Evolutionary conservation across 176 grass and related monocot species (phyloP).

Genomic region (Musa troglodytarum): DNA sequence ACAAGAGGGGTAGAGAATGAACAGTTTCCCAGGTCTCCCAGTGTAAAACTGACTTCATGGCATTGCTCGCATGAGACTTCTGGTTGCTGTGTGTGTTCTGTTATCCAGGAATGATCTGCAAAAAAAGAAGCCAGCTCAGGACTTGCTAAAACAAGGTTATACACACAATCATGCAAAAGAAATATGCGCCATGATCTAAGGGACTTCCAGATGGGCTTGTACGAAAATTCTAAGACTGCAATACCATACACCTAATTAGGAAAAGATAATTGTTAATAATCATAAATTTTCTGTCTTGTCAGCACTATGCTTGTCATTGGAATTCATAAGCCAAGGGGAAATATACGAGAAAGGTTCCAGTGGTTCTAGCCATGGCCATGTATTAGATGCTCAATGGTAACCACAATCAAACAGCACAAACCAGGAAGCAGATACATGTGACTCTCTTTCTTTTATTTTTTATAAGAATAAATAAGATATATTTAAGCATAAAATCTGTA

Average conservation of each 20-base stretch:
- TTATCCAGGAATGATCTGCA: conserved; percentile 83
- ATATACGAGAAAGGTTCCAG: too few species aligned
- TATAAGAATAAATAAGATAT: neutral
- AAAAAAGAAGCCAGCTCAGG: neutral
- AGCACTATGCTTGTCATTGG: neutral
- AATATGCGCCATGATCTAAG: neutral
- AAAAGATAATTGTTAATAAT: neutral
- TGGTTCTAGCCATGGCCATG: too few species aligned
- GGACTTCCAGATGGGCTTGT: neutral
- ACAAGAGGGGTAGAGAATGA: conserved; percentile 47
- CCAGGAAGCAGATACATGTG: neutral
- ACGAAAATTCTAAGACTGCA: neutral
- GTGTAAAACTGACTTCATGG: conserved; percentile 18
- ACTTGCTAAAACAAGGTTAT: neutral
- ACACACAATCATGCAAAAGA: neutral
- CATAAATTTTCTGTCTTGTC: too few species aligned
- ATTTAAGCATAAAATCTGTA: neutral
- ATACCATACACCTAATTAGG: neutral
- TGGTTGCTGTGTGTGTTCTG: conserved; percentile 39
- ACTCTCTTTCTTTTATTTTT: neutral
- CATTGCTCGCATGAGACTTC: conserved; percentile 28
- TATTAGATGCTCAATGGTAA: neutral
- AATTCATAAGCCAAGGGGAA: neutral
- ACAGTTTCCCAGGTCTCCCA: conserved; percentile 34
- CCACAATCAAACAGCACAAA: neutral